A percentile compares a stretch with the other conserved stretches of the same genome.
These are phyloP conservation scores for Globisporangium nagaii DNA, from an alignment of 352 stramenopile genomes.

Conservation along the genomic window DNA sequence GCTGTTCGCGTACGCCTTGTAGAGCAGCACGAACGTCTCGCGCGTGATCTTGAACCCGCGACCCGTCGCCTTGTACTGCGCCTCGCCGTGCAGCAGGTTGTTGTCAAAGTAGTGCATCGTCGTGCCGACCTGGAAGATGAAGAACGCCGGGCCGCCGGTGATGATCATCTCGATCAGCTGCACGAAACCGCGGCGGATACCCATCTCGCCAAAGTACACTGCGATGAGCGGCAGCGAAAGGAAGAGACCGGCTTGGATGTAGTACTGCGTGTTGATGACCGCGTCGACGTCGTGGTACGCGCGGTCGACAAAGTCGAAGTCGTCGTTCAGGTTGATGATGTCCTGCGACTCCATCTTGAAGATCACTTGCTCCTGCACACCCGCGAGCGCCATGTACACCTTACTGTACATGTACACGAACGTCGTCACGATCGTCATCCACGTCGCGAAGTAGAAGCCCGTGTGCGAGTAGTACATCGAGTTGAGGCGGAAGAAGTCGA, in stretches of 20 bases:
- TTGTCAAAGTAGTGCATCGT: conserved; percentile 87
- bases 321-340: conserved; percentile 60
- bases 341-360: conserved; percentile 70
- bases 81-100: conserved; percentile 73
- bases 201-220: conserved; percentile 80
- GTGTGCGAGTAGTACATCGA: conserved; percentile 88
- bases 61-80: conserved; percentile 77
- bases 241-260: conserved; percentile 78
- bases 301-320: conserved; percentile 49
- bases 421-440: conserved; percentile 85
- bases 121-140: conserved; percentile 78
- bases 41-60: conserved; percentile 83
- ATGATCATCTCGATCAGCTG: conserved; percentile 79
- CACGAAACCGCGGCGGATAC: conserved; percentile 55
- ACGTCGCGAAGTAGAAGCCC: conserved; percentile 82
- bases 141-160: conserved; percentile 65
- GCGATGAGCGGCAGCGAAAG: conserved; percentile 71
- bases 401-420: conserved; percentile 88
- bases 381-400: conserved; percentile 70
- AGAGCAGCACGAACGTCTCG: conserved; percentile 77
- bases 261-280: conserved; percentile 82
- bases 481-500: conserved; percentile 84
- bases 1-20: conserved; percentile 68
- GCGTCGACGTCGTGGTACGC: conserved; percentile 55
- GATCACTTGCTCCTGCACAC: conserved; percentile 66